phyloP scores from a whole-genome alignment of 2,329 filamentous ascomycete species.

The Fusarium sp. region DNA sequence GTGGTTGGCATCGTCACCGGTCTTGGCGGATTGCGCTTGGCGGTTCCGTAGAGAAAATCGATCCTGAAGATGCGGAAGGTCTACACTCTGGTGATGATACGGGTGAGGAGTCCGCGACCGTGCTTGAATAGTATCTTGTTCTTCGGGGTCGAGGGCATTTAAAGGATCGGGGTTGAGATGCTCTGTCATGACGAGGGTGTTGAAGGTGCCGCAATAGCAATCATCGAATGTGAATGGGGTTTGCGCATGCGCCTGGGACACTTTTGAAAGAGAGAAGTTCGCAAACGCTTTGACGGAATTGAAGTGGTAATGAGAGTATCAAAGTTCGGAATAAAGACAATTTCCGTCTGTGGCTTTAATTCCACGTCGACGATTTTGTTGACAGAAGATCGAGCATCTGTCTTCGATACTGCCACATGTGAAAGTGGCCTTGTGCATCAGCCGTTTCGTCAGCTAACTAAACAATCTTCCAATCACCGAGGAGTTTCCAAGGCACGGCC shows the following conservation, averaged over 20 bases:
- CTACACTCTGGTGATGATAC: conserved; percentile 70
- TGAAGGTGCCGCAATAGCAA: conserved; percentile 41
- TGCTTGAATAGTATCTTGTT: conserved; percentile 58
- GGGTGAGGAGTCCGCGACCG: conserved; percentile 75
- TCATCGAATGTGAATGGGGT: conserved; percentile 45
- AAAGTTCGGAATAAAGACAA: conserved; percentile 15
- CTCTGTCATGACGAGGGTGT: conserved; percentile 60
- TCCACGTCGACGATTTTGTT: conserved; percentile 40
- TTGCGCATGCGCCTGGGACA: conserved; percentile 40
- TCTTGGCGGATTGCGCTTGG: conserved; percentile 31
- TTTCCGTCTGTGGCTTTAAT: conserved; percentile 33
- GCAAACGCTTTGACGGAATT: neutral
- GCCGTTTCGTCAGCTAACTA: conserved; percentile 46
- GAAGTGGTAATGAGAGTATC: neutral
- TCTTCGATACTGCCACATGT: conserved; percentile 45
- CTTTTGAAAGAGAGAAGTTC: conserved; percentile 2
- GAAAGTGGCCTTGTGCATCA: conserved; percentile 48
- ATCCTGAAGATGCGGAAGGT: conserved; percentile 65
- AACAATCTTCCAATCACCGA: conserved; percentile 32
- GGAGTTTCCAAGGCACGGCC: conserved; percentile 15
- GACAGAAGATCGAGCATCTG: conserved; percentile 38
- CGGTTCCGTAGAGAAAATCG: conserved; percentile 47
- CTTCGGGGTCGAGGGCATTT: conserved; percentile 50
- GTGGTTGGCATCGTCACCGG: conserved; percentile 36
- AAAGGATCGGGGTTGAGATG: conserved; percentile 54